Evolutionary conservation across 306 rosid species (phyloP).

Genomic region (Vigna hirtella): DNA sequence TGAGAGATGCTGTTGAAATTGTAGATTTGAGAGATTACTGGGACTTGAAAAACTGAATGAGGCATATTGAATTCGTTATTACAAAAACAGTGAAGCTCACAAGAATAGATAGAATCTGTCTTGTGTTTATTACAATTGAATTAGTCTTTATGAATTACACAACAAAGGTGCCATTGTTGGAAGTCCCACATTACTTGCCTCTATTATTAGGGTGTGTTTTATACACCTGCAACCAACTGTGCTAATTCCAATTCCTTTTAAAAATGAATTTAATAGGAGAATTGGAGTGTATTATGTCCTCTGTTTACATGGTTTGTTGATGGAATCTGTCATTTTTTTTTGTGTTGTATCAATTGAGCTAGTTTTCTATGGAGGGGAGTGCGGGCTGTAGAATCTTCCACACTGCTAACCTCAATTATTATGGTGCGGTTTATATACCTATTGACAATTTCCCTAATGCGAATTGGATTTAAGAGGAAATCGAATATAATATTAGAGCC

Average conservation of each 20-base stretch:
- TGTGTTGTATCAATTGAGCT: not conserved
- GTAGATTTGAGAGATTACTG: conserved; percentile 24
- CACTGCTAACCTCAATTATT: not conserved
- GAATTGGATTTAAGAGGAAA: not conserved
- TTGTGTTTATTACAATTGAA: conserved; percentile 11
- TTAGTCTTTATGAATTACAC: not conserved
- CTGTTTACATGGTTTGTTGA: not conserved
- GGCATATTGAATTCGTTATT: conserved; percentile 27
- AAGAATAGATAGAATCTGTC: conserved; percentile 26
- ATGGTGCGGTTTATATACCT: not conserved
- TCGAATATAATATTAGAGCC: not conserved
- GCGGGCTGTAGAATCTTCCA: not conserved
- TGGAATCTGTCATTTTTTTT: not conserved
- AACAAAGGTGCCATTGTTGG: not conserved
- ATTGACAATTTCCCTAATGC: not conserved
- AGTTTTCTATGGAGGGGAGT: not conserved
- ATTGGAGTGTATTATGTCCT: not conserved
- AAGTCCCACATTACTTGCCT: not conserved
- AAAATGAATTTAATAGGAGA: not conserved
- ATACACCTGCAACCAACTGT: not conserved
- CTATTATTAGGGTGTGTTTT: not conserved
- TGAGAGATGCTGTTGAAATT: conserved; percentile 35
- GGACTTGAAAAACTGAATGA: conserved; percentile 21
- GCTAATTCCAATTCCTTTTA: not conserved
- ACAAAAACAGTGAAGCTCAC: conserved; percentile 19